phyloP scores from a whole-genome alignment of 129 eudicot genomes.

The Solidago caesia region DNA sequence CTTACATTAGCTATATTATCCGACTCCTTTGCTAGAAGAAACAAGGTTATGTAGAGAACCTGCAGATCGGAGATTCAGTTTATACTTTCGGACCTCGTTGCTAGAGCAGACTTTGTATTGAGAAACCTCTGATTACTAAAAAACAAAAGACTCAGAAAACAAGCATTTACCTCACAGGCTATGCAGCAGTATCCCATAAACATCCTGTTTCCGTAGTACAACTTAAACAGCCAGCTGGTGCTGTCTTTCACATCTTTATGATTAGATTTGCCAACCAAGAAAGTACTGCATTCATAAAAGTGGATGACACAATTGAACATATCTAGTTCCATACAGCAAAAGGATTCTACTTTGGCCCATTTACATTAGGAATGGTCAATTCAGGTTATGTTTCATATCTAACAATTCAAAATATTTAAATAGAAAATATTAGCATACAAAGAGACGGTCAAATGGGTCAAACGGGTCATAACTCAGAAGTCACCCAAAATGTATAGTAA shows the following conservation, averaged over 20 bases:
- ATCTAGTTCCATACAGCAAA: background rate
- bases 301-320: constrained; percentile 5
- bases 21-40: constrained; percentile 76
- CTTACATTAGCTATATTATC: constrained; percentile 69
- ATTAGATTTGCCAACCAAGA: constrained; percentile 87
- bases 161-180: constrained; percentile 77
- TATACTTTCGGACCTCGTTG: background rate
- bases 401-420: background rate
- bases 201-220: constrained; percentile 81
- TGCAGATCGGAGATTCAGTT: constrained; percentile 31
- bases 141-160: background rate
- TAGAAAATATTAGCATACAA: background rate
- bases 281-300: constrained; percentile 60
- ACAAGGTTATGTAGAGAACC: constrained; percentile 86
- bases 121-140: background rate
- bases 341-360: background rate
- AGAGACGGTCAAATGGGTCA: too few relatives aligned
- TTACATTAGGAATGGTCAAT: background rate
- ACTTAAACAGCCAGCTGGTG: constrained; percentile 83
- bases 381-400: background rate
- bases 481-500: background rate
- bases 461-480: background rate
- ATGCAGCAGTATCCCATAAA: constrained; percentile 92
- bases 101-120: background rate
- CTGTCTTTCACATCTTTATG: constrained; percentile 98